These are phyloP conservation scores for Tylopilus vinaceipallidus DNA, from an alignment of 768 basidiomycete species.

Conservation along the genomic window DNA sequence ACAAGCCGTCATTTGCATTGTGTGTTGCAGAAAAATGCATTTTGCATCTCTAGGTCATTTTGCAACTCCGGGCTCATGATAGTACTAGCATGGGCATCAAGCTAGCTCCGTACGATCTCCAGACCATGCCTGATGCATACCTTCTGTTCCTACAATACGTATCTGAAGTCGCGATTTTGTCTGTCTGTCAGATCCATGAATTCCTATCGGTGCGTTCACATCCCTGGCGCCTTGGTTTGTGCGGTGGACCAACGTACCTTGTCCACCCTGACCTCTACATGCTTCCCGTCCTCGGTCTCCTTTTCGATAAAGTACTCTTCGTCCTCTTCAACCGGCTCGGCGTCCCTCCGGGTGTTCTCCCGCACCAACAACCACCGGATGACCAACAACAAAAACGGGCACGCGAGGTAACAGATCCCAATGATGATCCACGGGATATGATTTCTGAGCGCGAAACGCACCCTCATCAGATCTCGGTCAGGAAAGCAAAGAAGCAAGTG, in stretches of 20 bases:
- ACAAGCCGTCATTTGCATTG: too few relatives aligned
- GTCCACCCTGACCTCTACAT: slow-evolving; percentile 56
- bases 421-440: slow-evolving; percentile 79
- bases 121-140: not conserved
- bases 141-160: slow-evolving; percentile 59
- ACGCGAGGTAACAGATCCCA: slow-evolving; percentile 55
- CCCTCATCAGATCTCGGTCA: too few relatives aligned
- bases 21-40: too few relatives aligned
- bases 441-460: slow-evolving; percentile 43
- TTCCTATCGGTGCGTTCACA: slow-evolving; percentile 44
- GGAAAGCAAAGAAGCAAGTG: not conserved
- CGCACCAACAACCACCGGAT: slow-evolving; percentile 53
- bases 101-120: too few relatives aligned
- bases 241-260: too few relatives aligned
- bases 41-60: too few relatives aligned
- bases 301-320: slow-evolving; percentile 64
- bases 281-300: slow-evolving; percentile 47
- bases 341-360: slow-evolving; percentile 66
- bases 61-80: too few relatives aligned
- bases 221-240: too few relatives aligned
- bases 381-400: slow-evolving; percentile 45
- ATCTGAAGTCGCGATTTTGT: slow-evolving; percentile 72
- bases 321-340: slow-evolving; percentile 53
- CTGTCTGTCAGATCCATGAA: slow-evolving; percentile 71
- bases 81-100: too few relatives aligned